Percentiles rank a stretch among this genome's conserved stretches.
These are phyloP conservation scores for Lactuca sativa DNA, from an alignment of 129 eudicot genomes.

Conservation along the genomic window DNA sequence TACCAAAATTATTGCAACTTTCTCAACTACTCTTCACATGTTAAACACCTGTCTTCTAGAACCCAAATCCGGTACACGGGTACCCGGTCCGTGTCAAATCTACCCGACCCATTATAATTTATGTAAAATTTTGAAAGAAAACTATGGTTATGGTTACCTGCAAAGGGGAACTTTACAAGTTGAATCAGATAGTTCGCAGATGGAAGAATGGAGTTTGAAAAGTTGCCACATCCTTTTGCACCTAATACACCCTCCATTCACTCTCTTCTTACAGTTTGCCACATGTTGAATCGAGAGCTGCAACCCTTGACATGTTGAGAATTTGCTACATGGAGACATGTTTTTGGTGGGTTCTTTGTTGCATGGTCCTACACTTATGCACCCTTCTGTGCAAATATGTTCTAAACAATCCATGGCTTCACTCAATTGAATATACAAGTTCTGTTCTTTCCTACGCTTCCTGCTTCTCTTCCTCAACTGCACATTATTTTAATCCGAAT, in stretches of 20 bases:
- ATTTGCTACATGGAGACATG: conserved; percentile 71
- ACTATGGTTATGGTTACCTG: conserved; percentile 65
- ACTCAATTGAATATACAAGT: conserved; percentile 67
- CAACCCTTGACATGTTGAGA: conserved; percentile 71
- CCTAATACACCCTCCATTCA: conserved; percentile 70
- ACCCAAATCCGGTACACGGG: not conserved
- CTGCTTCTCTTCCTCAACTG: conserved; percentile 74
- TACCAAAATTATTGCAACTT: conserved; percentile 1
- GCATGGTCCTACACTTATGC: conserved; percentile 79
- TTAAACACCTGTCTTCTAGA: not conserved
- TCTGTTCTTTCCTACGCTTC: conserved; percentile 64
- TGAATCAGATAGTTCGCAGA: conserved; percentile 68
- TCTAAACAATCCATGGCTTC: conserved; percentile 97
- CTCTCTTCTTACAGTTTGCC: conserved; percentile 71
- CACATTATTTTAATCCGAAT: not conserved
- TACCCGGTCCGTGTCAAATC: conserved; percentile 1
- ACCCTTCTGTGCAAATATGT: conserved; percentile 91
- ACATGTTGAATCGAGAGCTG: conserved; percentile 76
- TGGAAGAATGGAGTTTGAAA: conserved; percentile 72
- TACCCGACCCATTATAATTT: conserved; percentile 1
- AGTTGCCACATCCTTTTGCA: conserved; percentile 96
- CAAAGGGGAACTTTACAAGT: conserved; percentile 86
- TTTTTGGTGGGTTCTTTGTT: conserved; percentile 53
- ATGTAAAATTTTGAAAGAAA: not conserved
- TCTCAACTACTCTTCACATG: conserved; percentile 22